Evolutionary conservation across 2,329 filamentous ascomycete species (phyloP), one percentile per base, ranked within the genome.

Genomic region (Exophiala aquamarina): DNA sequence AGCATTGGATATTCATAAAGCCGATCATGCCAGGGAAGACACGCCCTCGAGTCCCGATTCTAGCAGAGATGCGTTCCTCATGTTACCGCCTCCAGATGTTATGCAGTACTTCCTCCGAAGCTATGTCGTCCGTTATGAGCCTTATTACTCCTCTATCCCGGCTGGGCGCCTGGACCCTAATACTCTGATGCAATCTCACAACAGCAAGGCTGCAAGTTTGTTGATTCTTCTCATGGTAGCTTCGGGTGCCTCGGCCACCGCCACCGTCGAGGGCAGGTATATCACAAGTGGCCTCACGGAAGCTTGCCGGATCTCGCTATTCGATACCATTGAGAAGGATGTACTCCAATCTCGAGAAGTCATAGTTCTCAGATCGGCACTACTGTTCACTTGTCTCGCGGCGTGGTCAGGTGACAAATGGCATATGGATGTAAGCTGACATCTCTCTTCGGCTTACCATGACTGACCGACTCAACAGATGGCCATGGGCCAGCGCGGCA

Each of bases 381-480:
- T 87, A 10, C 74, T 87, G 3, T 86, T 86, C 62, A 85, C 80
- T 2, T 75, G 83, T 1, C 74, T 86, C 19, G 84, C 83, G 6
- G 82, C 82, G 1, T 88, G 84, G 84, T 85, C 83, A 61, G 84
- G 84, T 36, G 84, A 87, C 64, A 87, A 87, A 66, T 87, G 84
- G 83, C 81, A 86, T 55, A 87, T 87, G 83, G 83, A 87, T 59
- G 55, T 58, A 50, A 51, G 55, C 50, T 10, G 26, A 3, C 17
- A 18, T 21, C 33, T 19, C n/a, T 19, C 14, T 4, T 19, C 14
- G 14, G 8, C 26, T 15, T 9, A 28, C 34, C 15, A 21, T 26
- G 10, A 18, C 44, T 57, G 41, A 55, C 47, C 14, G 15, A 15
- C 11, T 31, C 6, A 19, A 36, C 26, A 58, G 49, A 86, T 87